A percentile compares a stretch with the other conserved stretches of the same genome.
Conservation (phyloP, 768 basidiomycete genomes). For the Mycena indigotica region DNA sequence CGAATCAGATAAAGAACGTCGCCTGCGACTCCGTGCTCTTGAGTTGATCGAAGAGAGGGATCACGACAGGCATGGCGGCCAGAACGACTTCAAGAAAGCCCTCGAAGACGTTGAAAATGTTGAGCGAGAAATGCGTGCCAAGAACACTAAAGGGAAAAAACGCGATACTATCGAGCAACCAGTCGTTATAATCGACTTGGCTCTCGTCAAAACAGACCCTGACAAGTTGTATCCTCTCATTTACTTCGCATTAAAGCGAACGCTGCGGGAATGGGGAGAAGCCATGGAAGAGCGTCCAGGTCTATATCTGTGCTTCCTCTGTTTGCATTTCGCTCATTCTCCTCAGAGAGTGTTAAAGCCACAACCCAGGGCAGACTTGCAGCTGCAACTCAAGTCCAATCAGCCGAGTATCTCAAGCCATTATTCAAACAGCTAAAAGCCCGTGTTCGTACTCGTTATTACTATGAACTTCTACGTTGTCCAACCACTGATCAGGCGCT, state of each 20-base stretch:
- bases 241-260: constrained; percentile 91
- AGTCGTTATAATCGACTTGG: constrained; percentile 72
- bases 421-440: constrained; percentile 89
- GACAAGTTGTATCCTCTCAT: constrained; percentile 97
- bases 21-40: constrained; percentile 85
- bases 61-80: constrained; percentile 75
- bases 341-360: constrained; percentile 77
- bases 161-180: constrained; percentile 58
- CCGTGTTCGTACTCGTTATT: constrained; percentile 59
- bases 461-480: background rate
- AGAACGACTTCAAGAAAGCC: constrained; percentile 93
- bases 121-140: constrained; percentile 65
- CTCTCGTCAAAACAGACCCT: constrained; percentile 84
- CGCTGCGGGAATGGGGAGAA: constrained; percentile 94
- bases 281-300: constrained; percentile 94
- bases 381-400: constrained; percentile 93
- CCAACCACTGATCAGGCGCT: constrained; percentile 53
- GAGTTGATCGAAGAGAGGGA: constrained; percentile 94
- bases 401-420: constrained; percentile 95
- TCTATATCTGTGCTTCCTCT: constrained; percentile 33
- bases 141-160: constrained; percentile 61
- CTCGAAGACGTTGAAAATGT: constrained; percentile 85
- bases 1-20: constrained; percentile 91
- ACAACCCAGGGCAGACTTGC: constrained; percentile 92
- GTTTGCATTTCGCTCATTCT: constrained; percentile 7